Percentiles rank a stretch among this genome's conserved stretches.
Conservation (phyloP, 2,329 filamentous ascomycete species). For the Alternaria sp. region DNA sequence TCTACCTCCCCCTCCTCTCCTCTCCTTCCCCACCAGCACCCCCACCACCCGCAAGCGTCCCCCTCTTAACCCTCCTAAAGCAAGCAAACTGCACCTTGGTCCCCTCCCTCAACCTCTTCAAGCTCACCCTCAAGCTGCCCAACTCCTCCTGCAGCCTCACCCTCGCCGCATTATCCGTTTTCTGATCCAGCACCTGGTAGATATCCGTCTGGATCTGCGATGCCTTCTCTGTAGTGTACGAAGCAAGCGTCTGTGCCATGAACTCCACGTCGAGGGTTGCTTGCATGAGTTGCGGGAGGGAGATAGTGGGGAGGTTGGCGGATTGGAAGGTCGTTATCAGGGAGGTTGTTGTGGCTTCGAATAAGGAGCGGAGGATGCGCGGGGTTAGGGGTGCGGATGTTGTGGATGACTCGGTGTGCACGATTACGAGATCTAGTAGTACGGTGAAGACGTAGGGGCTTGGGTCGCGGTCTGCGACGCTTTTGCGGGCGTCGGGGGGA, state of each 20-base stretch:
- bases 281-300: conserved; percentile 86
- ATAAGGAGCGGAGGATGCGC: conserved; percentile 83
- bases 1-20: conserved; percentile 8
- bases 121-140: conserved; percentile 82
- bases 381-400: conserved; percentile 73
- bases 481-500: conserved; percentile 41
- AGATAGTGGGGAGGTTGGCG: conserved; percentile 66
- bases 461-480: conserved; percentile 69
- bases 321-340: conserved; percentile 77
- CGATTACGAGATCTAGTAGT: conserved; percentile 82
- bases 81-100: conserved; percentile 48
- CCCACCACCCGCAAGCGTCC: background rate
- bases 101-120: conserved; percentile 67
- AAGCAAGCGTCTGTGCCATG: conserved; percentile 87
- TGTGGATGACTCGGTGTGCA: conserved; percentile 73
- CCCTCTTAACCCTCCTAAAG: conserved; percentile 40
- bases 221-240: conserved; percentile 85
- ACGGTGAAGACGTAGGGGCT: conserved; percentile 88
- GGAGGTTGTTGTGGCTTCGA: conserved; percentile 79
- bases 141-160: conserved; percentile 82
- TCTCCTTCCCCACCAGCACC: background rate
- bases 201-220: conserved; percentile 85
- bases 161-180: conserved; percentile 87
- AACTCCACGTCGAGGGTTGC: conserved; percentile 98
- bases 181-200: conserved; percentile 86